Evolutionary conservation across 148 eudicot species (phyloP).

Genomic region (Silene uniflora): DNA sequence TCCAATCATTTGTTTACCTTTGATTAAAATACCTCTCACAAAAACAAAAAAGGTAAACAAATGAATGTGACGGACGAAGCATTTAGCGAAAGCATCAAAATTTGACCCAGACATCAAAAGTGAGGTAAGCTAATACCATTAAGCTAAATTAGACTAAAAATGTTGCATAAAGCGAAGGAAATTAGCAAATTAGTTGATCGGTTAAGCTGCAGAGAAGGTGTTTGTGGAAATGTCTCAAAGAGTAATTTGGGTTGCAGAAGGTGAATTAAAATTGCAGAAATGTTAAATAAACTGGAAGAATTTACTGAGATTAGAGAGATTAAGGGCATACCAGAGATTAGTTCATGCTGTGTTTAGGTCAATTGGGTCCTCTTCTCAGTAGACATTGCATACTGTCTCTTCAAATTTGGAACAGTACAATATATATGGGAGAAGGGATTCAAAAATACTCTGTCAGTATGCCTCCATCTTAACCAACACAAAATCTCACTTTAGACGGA

Average conservation of each 20-base stretch:
- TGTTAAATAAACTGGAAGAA: neutral
- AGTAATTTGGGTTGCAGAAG: neutral
- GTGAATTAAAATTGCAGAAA: neutral
- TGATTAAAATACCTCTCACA: no score
- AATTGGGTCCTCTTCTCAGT: neutral
- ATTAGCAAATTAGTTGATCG: neutral
- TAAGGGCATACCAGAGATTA: neutral
- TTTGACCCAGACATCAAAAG: no score
- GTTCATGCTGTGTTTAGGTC: neutral
- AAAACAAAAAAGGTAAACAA: no score
- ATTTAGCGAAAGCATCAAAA: neutral
- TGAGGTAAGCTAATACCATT: neutral
- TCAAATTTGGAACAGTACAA: no score
- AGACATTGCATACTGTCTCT: no score
- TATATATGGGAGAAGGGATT: no score
- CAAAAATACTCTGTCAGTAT: no score
- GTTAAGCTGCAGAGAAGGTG: neutral
- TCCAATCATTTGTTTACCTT: no score
- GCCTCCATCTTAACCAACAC: no score
- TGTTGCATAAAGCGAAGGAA: neutral
- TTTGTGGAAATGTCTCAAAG: slow-evolving; percentile 1
- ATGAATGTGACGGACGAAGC: no score
- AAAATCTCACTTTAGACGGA: no score
- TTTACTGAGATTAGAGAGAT: neutral
- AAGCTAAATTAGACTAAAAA: neutral